These are phyloP conservation scores for Aspergillus sergii DNA, from an alignment of 2,329 filamentous ascomycete genomes.

Conservation along the genomic window DNA sequence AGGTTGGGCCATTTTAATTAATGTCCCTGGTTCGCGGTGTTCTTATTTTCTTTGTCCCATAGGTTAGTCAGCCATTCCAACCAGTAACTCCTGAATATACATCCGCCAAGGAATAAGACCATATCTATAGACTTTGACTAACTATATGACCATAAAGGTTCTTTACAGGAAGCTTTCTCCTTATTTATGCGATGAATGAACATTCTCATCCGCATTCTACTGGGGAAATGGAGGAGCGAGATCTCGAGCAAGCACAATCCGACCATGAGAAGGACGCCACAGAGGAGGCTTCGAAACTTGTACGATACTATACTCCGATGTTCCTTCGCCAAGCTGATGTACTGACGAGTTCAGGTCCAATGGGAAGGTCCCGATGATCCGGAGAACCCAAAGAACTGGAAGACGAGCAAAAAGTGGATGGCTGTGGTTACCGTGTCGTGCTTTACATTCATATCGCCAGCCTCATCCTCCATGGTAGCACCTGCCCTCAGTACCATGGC, in stretches of 20 bases:
- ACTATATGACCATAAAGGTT: background rate
- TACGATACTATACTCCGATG: background rate
- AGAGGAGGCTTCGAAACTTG: background rate
- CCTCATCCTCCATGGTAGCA: constrained; percentile 63
- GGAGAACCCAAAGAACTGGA: constrained; percentile 57
- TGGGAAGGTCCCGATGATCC: constrained; percentile 31
- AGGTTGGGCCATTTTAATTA: no score
- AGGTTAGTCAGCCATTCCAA: no score
- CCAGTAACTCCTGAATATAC: no score
- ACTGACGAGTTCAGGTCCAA: background rate
- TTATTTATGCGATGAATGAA: background rate
- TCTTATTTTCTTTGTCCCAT: no score
- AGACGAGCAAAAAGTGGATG: constrained; percentile 58
- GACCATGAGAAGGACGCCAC: background rate
- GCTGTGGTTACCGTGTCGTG: constrained; percentile 57
- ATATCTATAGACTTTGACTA: background rate
- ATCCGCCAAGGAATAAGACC: no score
- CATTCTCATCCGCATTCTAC: background rate
- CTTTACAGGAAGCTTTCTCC: background rate
- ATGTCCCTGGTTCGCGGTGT: no score
- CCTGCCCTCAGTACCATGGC: constrained; percentile 56
- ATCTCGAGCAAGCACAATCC: background rate
- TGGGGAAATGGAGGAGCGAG: background rate
- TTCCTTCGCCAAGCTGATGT: background rate
- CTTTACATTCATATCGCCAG: constrained; percentile 64